Base-by-base conservation (phyloP, 2,329 filamentous ascomycete species). In the Botryotinia narcissicola region DNA sequence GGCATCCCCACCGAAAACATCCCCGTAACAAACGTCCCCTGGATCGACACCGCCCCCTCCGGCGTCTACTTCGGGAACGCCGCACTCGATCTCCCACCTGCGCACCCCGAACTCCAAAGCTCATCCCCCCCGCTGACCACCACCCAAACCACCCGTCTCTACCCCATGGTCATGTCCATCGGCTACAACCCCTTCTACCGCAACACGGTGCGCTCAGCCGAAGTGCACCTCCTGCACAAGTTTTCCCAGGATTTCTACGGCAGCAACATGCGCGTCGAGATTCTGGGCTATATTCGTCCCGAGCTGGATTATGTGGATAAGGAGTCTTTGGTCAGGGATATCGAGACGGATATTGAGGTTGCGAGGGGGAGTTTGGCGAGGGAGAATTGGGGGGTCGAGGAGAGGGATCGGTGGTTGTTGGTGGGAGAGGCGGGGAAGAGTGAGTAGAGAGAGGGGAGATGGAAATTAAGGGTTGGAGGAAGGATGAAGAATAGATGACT, bases 161-260 rank as follows among this genome's bases (percentile, higher is more conserved):
- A 91, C 82, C 93, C 93, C 1, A 96, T 97, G 88, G 94, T 97
- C 77, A 93, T 98, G 91, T 93, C 90, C 75, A 95, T 98, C 77
- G 96, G 96, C 62, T 98, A 95, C 88, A 99, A 98, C 83, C 96
- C 96, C 0, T 98, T 95, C 84, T 99, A 97, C 87, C 94, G 95
- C 82, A 98, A 99, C 86, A 91, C 88, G 7, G 90, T 93, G 64
- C 91, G 93, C 75, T 93, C 89, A 75, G 94, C 96, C 70, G 94
- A 97, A 86, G 94, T 97, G 73, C 94, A 97, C 84, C 88, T 99
- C 72, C 88, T 99, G 82, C 91, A 93, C 80, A 82, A 86, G 61
- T 97, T 98, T 81, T 82, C 84, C 2, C 84, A 86, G 57, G 94
- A 98, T 81, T 99, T 99, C 82, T 98, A 98, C 84, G 93, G 89